Percentiles rank a stretch among this genome's conserved stretches.
Conservation (phyloP, 2,329 filamentous ascomycete species). For the Coleophoma crateriformis region DNA sequence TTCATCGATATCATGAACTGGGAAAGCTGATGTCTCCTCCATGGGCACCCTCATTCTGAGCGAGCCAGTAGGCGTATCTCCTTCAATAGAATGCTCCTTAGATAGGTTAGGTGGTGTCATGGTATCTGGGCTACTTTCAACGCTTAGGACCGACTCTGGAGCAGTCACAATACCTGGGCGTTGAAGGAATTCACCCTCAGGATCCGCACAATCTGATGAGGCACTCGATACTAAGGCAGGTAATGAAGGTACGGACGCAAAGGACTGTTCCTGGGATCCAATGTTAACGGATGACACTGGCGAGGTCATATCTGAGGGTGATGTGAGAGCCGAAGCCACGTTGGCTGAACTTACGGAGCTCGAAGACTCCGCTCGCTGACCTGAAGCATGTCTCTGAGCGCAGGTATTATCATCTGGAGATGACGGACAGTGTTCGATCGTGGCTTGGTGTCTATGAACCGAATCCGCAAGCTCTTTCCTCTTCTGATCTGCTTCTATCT, state of each 20-base stretch:
- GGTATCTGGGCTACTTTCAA: constrained; percentile 19
- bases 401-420: constrained; percentile 40
- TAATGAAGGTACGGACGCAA: constrained; percentile 59
- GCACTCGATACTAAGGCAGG: constrained; percentile 58
- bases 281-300: constrained; percentile 40
- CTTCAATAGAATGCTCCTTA: constrained; percentile 2
- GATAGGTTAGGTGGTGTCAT: constrained; percentile 18
- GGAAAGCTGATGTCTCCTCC: constrained; percentile 4
- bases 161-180: constrained; percentile 42
- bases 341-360: constrained; percentile 23
- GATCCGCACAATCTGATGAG: constrained; percentile 58
- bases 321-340: constrained; percentile 37
- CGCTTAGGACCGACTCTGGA: constrained; percentile 18
- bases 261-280: constrained; percentile 30
- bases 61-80: constrained; percentile 10
- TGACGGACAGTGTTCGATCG: constrained; percentile 34
- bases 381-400: constrained; percentile 13
- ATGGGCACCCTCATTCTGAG: neutral
- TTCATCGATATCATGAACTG: constrained; percentile 19
- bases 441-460: constrained; percentile 17
- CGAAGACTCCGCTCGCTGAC: constrained; percentile 18
- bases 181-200: constrained; percentile 54
- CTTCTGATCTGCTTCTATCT: constrained; percentile 28
- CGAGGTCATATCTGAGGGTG: constrained; percentile 14
- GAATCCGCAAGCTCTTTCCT: constrained; percentile 16